phyloP scores from a whole-genome alignment of 441 rosid genomes.

The Pelargonium australe region DNA sequence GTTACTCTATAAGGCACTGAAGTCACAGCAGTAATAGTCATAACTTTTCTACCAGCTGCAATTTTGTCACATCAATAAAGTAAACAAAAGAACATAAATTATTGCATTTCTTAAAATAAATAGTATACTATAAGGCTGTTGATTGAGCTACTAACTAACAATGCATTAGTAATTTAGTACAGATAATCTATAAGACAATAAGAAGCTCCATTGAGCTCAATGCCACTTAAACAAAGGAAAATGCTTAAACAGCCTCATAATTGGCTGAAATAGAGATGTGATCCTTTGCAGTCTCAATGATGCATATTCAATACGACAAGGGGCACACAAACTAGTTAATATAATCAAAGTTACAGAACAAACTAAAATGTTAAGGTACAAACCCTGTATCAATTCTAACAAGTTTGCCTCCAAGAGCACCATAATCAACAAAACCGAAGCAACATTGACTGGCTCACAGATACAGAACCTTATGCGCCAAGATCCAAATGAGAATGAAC shows the following conservation, averaged over 20 bases:
- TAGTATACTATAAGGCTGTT: background rate
- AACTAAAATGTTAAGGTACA: background rate
- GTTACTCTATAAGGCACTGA: slow-evolving; percentile 1
- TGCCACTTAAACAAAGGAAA: background rate
- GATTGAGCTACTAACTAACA: background rate
- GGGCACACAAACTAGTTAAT: background rate
- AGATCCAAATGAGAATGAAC: too few relatives aligned
- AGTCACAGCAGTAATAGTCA: background rate
- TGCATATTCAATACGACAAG: background rate
- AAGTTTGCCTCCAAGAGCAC: background rate
- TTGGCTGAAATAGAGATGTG: background rate
- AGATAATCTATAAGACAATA: background rate
- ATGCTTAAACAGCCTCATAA: background rate
- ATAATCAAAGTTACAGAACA: background rate
- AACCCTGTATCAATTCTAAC: background rate
- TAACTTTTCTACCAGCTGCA: background rate
- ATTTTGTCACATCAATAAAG: background rate
- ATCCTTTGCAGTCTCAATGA: background rate
- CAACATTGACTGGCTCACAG: background rate
- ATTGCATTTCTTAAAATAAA: background rate
- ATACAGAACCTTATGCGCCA: background rate
- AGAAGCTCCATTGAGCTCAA: slow-evolving; percentile 5
- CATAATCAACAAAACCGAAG: background rate
- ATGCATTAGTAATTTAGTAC: background rate
- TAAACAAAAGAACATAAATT: background rate